Evolutionary conservation across 179 eudicot genomes (phyloP).

Genomic region (Nepenthes alata): DNA sequence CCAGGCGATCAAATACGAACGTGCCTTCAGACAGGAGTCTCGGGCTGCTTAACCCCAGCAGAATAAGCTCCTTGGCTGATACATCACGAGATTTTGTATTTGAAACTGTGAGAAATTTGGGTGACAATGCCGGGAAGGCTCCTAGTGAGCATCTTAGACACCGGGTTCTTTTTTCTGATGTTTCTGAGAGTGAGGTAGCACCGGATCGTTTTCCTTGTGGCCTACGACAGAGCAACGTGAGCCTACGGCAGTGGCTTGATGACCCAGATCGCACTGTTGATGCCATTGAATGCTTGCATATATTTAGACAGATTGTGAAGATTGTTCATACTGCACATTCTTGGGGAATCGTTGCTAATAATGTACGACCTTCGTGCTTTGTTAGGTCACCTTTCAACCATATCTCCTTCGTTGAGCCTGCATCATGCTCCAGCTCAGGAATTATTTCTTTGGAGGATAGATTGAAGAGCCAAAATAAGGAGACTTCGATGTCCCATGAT

Average conservation of each 20-base stretch:
- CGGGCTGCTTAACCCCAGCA: constrained; percentile 22
- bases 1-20: constrained; percentile 52
- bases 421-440: constrained; percentile 77
- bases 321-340: constrained; percentile 75
- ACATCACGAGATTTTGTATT: constrained; percentile 32
- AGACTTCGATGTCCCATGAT: constrained; percentile 21
- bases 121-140: constrained; percentile 25
- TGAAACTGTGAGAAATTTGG: constrained; percentile 20
- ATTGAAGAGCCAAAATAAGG: constrained; percentile 27
- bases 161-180: constrained; percentile 23
- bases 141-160: constrained; percentile 28
- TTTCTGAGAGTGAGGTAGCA: constrained; percentile 26
- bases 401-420: constrained; percentile 82
- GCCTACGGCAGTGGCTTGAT: constrained; percentile 86
- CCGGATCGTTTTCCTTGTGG: constrained; percentile 32
- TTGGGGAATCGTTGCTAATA: constrained; percentile 71
- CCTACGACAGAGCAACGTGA: constrained; percentile 51
- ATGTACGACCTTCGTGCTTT: constrained; percentile 87
- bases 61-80: constrained; percentile 36
- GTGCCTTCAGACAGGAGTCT: constrained; percentile 40
- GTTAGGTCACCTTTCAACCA: constrained; percentile 80
- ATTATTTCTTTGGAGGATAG: constrained; percentile 76
- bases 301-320: constrained; percentile 76
- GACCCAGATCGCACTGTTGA: constrained; percentile 58
- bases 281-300: constrained; percentile 66